Evolutionary conservation across 805 yeast species (phyloP), one percentile per base, ranked within the genome.

Genomic region (Spathaspora passalidarum): DNA sequence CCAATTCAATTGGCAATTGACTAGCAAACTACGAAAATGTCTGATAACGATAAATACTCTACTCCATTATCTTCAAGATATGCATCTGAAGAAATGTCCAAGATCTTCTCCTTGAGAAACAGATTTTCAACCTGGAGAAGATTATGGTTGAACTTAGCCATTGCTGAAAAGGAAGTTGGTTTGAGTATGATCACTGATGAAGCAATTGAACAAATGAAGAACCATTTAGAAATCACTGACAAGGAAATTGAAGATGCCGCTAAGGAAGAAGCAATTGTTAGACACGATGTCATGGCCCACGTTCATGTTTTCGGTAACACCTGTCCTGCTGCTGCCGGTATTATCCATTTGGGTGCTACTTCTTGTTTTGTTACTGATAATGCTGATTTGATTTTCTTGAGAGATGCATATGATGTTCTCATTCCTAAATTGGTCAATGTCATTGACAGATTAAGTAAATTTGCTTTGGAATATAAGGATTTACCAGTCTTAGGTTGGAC

Each of bases 251-350:
- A 77, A 47, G 86, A 76, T 47, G 98, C 99, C 38, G 74, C 91
- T 48, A 81, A 80, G 56, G 97, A 94, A 72, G 99, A 94, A 71
- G 96, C 98, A 44, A 90, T 86, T 66, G 98, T 94, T 48, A 87
- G 99, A 75, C 99, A 94, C 69, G 99, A 94, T 65, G 99, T 94
- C 57, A 94, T 94, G 99, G 96, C 98, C 46, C 99, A 94, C 59
- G 99, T 94, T 47, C 99, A 94, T 64, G 88, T 86, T 48, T 94
- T 87, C 65, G 99, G 99, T 55, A 78, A 84, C 58, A 82, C 88
- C 13, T 88, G 96, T 59, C 99, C 99, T 16, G 86, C 85, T 5
- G 99, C 99, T 29, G 92, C 98, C 32, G 98, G 98, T 56, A 92
- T 94, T 68, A 94, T 94, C 61, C 99, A 94, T 67, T 75, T 94